A percentile compares a stretch with the other conserved stretches of the same genome.
Evolutionary conservation across 208 protist species (phyloP).

Genomic region (Trypanosomatidae sp.): DNA sequence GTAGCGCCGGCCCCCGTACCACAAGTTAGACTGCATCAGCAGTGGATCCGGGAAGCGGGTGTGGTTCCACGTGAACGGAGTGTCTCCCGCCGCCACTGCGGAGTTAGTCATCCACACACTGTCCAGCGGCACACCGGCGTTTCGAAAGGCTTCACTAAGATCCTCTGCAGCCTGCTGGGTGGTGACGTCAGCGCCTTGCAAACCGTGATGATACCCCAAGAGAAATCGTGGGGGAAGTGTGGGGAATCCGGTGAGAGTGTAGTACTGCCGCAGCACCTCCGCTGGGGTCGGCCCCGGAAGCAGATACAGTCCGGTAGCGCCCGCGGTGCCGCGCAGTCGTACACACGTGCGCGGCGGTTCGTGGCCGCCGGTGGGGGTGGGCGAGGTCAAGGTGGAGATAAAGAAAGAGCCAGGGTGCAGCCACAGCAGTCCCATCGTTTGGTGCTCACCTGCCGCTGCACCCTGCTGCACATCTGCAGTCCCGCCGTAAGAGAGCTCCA

Average conservation of each 20-base stretch:
- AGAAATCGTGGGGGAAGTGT: constrained; percentile 93
- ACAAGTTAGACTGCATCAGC: constrained; percentile 73
- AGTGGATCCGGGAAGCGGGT: constrained; percentile 90
- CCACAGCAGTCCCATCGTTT: constrained; percentile 48
- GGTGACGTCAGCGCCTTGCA: constrained; percentile 7
- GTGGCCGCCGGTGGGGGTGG: not conserved
- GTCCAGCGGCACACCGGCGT: constrained; percentile 41
- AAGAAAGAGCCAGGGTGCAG: constrained; percentile 34
- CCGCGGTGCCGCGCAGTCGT: constrained; percentile 64
- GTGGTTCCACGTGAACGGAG: constrained; percentile 49
- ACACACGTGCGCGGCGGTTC: constrained; percentile 11
- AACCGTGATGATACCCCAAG: constrained; percentile 95
- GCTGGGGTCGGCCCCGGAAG: constrained; percentile 84
- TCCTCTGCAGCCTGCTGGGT: constrained; percentile 19
- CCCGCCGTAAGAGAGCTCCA: constrained; percentile 11
- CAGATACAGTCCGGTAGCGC: constrained; percentile 94
- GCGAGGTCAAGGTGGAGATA: constrained; percentile 12
- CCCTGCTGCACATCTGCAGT: not conserved
- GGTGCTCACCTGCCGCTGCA: not conserved
- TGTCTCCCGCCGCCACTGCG: constrained; percentile 20
- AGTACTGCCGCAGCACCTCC: constrained; percentile 92
- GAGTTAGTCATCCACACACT: constrained; percentile 25
- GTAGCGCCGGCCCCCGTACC: constrained; percentile 80
- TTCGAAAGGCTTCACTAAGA: constrained; percentile 25
- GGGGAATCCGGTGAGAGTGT: constrained; percentile 92